phyloP scores from a whole-genome alignment of 2,329 filamentous ascomycete genomes.

The Phialophora expanda region DNA sequence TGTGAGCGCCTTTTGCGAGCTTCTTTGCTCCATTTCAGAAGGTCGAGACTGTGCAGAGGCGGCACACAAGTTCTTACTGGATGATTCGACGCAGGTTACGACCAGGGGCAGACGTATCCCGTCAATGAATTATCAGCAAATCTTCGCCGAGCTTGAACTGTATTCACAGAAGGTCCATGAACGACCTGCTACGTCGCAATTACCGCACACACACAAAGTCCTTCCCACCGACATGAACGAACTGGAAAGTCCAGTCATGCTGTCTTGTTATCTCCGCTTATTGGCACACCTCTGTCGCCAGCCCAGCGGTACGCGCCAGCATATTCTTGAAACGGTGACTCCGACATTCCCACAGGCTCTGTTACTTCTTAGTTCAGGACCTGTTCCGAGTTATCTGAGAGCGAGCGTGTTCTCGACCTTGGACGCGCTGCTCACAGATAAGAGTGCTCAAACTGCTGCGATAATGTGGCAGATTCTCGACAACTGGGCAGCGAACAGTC shows the following conservation, averaged over 20 bases:
- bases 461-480: slow-evolving; percentile 67
- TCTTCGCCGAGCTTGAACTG: slow-evolving; percentile 85
- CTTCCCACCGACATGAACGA: slow-evolving; percentile 76
- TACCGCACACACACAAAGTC: slow-evolving; percentile 65
- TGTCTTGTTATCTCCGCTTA: slow-evolving; percentile 89
- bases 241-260: slow-evolving; percentile 93
- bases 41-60: slow-evolving; percentile 81
- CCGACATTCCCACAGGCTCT: slow-evolving; percentile 75
- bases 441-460: slow-evolving; percentile 62
- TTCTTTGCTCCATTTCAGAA: slow-evolving; percentile 85
- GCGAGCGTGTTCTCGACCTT: slow-evolving; percentile 84
- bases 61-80: slow-evolving; percentile 86
- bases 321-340: slow-evolving; percentile 70
- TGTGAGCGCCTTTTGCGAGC: slow-evolving; percentile 94
- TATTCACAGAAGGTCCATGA: slow-evolving; percentile 81
- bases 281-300: slow-evolving; percentile 80
- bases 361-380: slow-evolving; percentile 77
- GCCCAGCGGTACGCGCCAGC: slow-evolving; percentile 73
- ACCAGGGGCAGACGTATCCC: slow-evolving; percentile 81
- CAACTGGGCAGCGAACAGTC: slow-evolving; percentile 37
- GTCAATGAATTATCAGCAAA: slow-evolving; percentile 89
- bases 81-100: slow-evolving; percentile 66
- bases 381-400: slow-evolving; percentile 75
- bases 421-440: slow-evolving; percentile 74
- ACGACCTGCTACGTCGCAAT: slow-evolving; percentile 64